A percentile compares a stretch with the other conserved stretches of the same genome.
Conservation (phyloP, 371 early-diverging fungal species). For the Mucor velutinosus region DNA sequence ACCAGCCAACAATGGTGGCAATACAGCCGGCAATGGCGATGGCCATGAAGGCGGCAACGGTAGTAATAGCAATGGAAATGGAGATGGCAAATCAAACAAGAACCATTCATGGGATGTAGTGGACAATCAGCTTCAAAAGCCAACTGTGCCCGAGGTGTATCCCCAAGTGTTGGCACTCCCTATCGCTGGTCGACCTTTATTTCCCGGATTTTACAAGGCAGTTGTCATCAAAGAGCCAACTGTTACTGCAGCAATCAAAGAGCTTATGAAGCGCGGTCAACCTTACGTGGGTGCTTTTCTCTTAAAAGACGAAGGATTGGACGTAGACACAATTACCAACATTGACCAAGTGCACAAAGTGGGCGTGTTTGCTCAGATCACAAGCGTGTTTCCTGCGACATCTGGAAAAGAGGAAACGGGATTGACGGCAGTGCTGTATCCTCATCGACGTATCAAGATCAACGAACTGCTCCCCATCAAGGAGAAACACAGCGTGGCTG, state of each 20-base stretch:
- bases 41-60: conserved; percentile 22
- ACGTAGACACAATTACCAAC: conserved; percentile 79
- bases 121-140: conserved; percentile 69
- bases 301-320: conserved; percentile 85
- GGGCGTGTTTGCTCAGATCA: conserved; percentile 97
- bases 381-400: conserved; percentile 92
- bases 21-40: conserved; percentile 28
- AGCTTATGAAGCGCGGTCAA: conserved; percentile 86
- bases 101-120: conserved; percentile 36
- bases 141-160: conserved; percentile 83
- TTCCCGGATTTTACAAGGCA: conserved; percentile 97
- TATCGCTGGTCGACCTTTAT: conserved; percentile 90
- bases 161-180: conserved; percentile 94
- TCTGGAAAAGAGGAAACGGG: conserved; percentile 72
- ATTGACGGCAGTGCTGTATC: conserved; percentile 93
- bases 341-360: conserved; percentile 83
- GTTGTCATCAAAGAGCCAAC: conserved; percentile 93
- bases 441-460: conserved; percentile 89
- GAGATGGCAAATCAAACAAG: conserved; percentile 18
- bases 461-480: conserved; percentile 63
- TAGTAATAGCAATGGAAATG: conserved; percentile 22
- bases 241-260: conserved; percentile 89
- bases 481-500: conserved; percentile 13
- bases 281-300: conserved; percentile 96
- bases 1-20: conserved; percentile 7